Conservation (phyloP, 129 eudicot genomes). For the Dittrichia graveolens region DNA sequence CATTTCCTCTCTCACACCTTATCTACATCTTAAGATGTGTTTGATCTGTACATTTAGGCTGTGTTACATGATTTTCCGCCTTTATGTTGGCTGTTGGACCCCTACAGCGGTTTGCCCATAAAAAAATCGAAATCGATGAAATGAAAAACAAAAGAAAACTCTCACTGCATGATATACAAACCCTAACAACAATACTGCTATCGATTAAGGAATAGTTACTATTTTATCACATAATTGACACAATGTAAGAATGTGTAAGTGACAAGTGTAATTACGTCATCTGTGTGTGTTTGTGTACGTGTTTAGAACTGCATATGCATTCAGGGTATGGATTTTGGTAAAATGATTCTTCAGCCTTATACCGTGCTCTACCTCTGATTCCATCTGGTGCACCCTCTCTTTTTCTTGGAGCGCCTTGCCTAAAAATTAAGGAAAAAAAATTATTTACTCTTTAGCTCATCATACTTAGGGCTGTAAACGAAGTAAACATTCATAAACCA, state of each 20-base stretch:
- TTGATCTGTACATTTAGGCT: no score
- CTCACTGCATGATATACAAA: constrained; percentile 10
- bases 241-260: background rate
- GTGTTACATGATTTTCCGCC: no score
- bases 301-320: constrained; percentile 65
- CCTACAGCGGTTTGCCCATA: no score
- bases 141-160: background rate
- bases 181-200: constrained; percentile 9
- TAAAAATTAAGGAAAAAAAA: constrained; percentile 26
- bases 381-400: constrained; percentile 80
- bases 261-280: constrained; percentile 6
- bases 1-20: no score
- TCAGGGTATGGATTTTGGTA: constrained; percentile 94
- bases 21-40: no score
- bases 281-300: background rate
- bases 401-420: constrained; percentile 87
- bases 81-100: no score
- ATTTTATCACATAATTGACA: background rate
- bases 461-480: no score
- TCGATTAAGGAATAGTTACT: background rate
- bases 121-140: background rate
- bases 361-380: constrained; percentile 80
- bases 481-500: no score
- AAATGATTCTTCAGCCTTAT: constrained; percentile 78
- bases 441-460: background rate